phyloP scores from a whole-genome alignment of 441 rosid genomes.

The Cnidoscolus chayamansa region DNA sequence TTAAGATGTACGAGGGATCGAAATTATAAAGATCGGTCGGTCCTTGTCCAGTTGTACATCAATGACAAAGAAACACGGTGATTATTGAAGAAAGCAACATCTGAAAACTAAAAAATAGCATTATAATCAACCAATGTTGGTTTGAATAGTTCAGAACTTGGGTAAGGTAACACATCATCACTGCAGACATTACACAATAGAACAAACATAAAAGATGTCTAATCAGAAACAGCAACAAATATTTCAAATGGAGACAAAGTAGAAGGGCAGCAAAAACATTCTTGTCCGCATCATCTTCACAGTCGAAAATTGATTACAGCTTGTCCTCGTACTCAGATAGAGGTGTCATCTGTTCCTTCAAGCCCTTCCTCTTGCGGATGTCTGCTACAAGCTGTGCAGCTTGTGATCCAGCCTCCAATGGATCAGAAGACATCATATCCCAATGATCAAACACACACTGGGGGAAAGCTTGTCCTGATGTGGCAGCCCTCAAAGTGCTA shows the following conservation, averaged over 20 bases:
- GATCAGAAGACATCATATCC: constrained; percentile 49
- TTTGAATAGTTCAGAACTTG: not conserved
- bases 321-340: constrained; percentile 42
- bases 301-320: constrained; percentile 10
- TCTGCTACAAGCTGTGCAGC: constrained; percentile 35
- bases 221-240: not conserved
- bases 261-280: not conserved
- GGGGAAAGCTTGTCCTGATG: constrained; percentile 47
- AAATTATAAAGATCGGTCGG: too few species aligned
- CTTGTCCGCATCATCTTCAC: not conserved
- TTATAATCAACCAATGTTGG: constrained; percentile 11
- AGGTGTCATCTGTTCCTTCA: constrained; percentile 52
- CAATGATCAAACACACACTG: constrained; percentile 46
- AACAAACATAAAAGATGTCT: not conserved
- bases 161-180: not conserved
- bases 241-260: not conserved
- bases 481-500: constrained; percentile 34
- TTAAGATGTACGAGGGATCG: too few species aligned
- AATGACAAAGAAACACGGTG: too few species aligned
- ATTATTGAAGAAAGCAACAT: not conserved
- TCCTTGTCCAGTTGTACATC: too few species aligned
- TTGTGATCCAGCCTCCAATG: constrained; percentile 43
- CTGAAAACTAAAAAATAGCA: not conserved
- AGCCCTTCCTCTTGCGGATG: constrained; percentile 53
- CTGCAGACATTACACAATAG: not conserved